These are phyloP conservation scores for Pseudozyma tsukubaensis DNA, from an alignment of 1,284 basidiomycete genomes.

Conservation along the genomic window DNA sequence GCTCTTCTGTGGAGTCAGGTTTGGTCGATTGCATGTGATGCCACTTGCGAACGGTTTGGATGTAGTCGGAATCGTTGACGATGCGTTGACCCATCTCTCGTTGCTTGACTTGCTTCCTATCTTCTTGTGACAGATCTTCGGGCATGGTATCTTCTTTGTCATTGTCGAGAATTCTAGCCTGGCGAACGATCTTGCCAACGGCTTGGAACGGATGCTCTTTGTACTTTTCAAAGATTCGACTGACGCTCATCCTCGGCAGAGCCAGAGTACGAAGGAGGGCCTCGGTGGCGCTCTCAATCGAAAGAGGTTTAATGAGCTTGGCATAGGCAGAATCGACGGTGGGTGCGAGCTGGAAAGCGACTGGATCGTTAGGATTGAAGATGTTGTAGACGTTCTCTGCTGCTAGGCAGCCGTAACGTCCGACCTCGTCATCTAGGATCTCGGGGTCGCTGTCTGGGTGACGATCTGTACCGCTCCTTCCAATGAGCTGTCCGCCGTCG, in stretches of 20 bases:
- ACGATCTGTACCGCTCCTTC: slow-evolving; percentile 71
- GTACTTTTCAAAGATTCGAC: slow-evolving; percentile 62
- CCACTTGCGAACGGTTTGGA: slow-evolving; percentile 43
- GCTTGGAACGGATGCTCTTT: slow-evolving; percentile 49
- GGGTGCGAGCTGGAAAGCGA: slow-evolving; percentile 69
- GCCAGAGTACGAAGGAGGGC: slow-evolving; percentile 63
- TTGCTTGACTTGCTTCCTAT: slow-evolving; percentile 11
- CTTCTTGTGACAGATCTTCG: slow-evolving; percentile 11
- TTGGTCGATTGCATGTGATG: slow-evolving; percentile 19
- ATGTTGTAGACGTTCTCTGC: slow-evolving; percentile 72
- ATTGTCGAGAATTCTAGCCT: slow-evolving; percentile 19
- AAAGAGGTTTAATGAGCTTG: slow-evolving; percentile 66
- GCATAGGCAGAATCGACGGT: slow-evolving; percentile 68
- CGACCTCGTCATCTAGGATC: slow-evolving; percentile 69
- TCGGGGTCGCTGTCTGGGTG: slow-evolving; percentile 66
- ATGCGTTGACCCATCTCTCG: slow-evolving; percentile 22
- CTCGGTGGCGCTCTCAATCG: slow-evolving; percentile 66
- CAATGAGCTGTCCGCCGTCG: slow-evolving; percentile 73
- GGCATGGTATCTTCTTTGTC: slow-evolving; percentile 10
- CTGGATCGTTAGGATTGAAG: slow-evolving; percentile 70
- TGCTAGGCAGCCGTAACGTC: slow-evolving; percentile 73
- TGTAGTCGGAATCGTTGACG: slow-evolving; percentile 34
- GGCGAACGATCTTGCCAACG: slow-evolving; percentile 33
- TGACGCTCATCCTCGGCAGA: slow-evolving; percentile 64
- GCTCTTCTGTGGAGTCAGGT: background rate